Evolutionary conservation across 345 rosid genomes (phyloP).

Genomic region (Eutrema japonicum): DNA sequence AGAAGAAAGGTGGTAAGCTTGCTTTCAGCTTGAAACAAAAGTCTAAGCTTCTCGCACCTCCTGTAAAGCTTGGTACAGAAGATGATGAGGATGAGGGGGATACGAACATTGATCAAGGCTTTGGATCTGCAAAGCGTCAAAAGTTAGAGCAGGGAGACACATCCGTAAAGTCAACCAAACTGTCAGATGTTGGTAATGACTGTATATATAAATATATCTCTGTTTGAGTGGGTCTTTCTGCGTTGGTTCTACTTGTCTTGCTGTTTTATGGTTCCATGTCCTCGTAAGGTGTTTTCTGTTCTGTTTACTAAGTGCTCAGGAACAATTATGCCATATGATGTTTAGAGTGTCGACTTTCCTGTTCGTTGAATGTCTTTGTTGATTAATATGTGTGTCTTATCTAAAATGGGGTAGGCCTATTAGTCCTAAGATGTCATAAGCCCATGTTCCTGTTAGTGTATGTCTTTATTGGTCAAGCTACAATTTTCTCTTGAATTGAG

Average conservation of each 20-base stretch:
- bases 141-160: slow-evolving; percentile 60
- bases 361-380: slow-evolving; percentile 5
- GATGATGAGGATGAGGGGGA: slow-evolving; percentile 84
- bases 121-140: slow-evolving; percentile 66
- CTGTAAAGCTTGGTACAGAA: slow-evolving; percentile 77
- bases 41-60: slow-evolving; percentile 86
- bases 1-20: slow-evolving; percentile 79
- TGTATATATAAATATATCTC: slow-evolving; percentile 47
- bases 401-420: not conserved
- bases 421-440: slow-evolving; percentile 17
- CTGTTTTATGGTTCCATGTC: slow-evolving; percentile 4
- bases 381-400: not conserved
- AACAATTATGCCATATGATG: slow-evolving; percentile 6
- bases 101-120: slow-evolving; percentile 50
- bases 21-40: slow-evolving; percentile 98
- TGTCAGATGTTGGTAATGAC: slow-evolving; percentile 82
- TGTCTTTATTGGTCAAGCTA: not conserved
- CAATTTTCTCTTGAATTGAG: slow-evolving; percentile 41
- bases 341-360: not conserved
- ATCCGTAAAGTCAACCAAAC: slow-evolving; percentile 54
- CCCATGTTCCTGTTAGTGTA: slow-evolving; percentile 1
- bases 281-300: not conserved
- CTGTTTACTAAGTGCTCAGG: not conserved
- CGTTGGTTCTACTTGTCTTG: slow-evolving; percentile 27
- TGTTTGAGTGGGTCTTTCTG: slow-evolving; percentile 40